Base-by-base conservation (phyloP, 768 basidiomycete genomes). In the Trametes cingulata region DNA sequence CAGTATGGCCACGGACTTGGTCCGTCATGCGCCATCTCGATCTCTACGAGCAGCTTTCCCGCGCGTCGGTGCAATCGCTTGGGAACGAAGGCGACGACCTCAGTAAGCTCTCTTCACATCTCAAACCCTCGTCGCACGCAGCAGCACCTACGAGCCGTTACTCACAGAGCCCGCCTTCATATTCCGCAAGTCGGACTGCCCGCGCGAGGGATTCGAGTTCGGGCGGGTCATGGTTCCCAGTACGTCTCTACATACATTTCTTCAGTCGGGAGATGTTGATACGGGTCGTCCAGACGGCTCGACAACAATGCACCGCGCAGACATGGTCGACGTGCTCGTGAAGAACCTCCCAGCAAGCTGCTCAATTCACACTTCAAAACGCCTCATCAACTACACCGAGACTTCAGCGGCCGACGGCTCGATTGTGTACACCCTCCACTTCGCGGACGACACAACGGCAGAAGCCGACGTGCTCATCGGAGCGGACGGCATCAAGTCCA, bases 1-100 rank as follows among this genome's bases (percentile, higher is more conserved):
- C 77, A 69, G 71, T 82, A 6, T 81, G 80, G 82, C 67, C 68
- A 9, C 71, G 79, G 39, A 80, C 80, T 8, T 79, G 79, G 77
- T 70, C 69, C 6, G 72, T 81, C n/a, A 63, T 84, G 61, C 68
- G 75, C 25, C 65, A 69, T 13, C 77, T 84, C 48, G 80, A 78
- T 0, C 60, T 84, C 12, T 52, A 66, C 25, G 63, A 56, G 4
- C 62, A 71, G 46, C 56, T 71, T 1, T 58, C 60, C 6, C 48
- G 45, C 17, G 41, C 64, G 24, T 49, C 65, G 2, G 67, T 67
- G 46, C 60, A 61, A 53, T 63, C 58, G 17, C 42, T 56, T 8
- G 29, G 24, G 33, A 14, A 27, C 6, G 27, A 25, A 2, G 33
- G 13, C 27, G 41, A 39, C 8, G 52, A 20, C 29, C 29, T 33